Conservation (phyloP, 2,329 filamentous ascomycete species). For the Pyrenophora teres region DNA sequence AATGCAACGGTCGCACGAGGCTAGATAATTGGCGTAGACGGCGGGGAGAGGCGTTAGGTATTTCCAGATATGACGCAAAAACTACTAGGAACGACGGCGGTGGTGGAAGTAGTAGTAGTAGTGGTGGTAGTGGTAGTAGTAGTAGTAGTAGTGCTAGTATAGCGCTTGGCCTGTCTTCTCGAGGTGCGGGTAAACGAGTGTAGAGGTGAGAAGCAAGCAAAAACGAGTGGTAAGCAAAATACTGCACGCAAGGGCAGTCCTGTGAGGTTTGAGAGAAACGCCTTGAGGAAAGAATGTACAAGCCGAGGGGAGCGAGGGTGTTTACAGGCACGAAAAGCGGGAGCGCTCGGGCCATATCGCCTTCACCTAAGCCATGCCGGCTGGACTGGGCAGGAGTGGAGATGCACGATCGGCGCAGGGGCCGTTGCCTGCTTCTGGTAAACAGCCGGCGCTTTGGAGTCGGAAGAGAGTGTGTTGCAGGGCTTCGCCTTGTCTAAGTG, state of each 20-base stretch:
- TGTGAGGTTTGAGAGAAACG: slow-evolving; percentile 21
- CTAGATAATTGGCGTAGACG: slow-evolving; percentile 37
- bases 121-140: slow-evolving; percentile 2
- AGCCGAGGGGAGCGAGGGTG: slow-evolving; percentile 26
- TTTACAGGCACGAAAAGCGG: slow-evolving; percentile 30
- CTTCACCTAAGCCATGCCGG: slow-evolving; percentile 6
- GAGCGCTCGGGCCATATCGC: slow-evolving; percentile 17
- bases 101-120: slow-evolving; percentile 6
- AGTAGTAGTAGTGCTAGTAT: not conserved
- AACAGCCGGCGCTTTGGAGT: slow-evolving; percentile 15
- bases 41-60: slow-evolving; percentile 14
- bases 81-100: slow-evolving; percentile 14
- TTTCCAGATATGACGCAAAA: slow-evolving; percentile 16
- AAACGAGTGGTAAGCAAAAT: slow-evolving; percentile 15
- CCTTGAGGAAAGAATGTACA: slow-evolving; percentile 14
- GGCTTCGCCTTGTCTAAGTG: slow-evolving; percentile 12
- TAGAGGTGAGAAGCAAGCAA: slow-evolving; percentile 25
- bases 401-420: slow-evolving; percentile 31
- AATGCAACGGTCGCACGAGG: slow-evolving; percentile 30
- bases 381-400: slow-evolving; percentile 6
- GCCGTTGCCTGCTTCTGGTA: slow-evolving; percentile 18
- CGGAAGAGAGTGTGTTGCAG: slow-evolving; percentile 16
- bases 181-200: slow-evolving; percentile 33
- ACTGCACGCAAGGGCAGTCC: slow-evolving; percentile 29
- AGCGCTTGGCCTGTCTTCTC: slow-evolving; percentile 1